Evolutionary conservation across 768 basidiomycete species (phyloP), one percentile per base, ranked within the genome.

Genomic region (Lactifluus hygrophoroides): DNA sequence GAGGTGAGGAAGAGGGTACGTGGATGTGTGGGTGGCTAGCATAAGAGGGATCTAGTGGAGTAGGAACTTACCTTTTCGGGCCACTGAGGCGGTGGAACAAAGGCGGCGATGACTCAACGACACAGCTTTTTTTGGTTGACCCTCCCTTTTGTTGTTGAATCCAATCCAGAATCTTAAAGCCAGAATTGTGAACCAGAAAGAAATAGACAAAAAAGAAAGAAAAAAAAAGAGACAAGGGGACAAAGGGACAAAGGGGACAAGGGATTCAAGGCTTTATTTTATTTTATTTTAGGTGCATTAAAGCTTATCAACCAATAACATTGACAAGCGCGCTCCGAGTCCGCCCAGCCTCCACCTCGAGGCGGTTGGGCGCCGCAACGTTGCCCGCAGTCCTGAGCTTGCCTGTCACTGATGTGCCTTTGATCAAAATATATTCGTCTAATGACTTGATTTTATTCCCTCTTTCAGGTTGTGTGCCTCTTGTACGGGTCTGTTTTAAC

Each of bases 301-400:
- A 49, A 47, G 45, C 54, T 40, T 56, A 56, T 56, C 54, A 30
- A 34, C 45, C 43, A 54, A 46, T 46, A 30, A 40, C 14, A n/a
- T n/a, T n/a, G n/a, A 40, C 7, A 4, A 8, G 6, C 38, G 3
- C 7, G n/a, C n/a, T n/a, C n/a, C n/a, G n/a, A n/a, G n/a, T n/a
- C n/a, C n/a, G n/a, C n/a, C 10, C 35, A 13, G 11, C 10, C 35
- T 11, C 10, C 42, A 8, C 42, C 42, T 43, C 42, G 21, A 23
- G 42, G 42, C 19, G 7, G 5, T 32, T 32, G 32, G 32, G 32
- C 32, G 32, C 10, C 32, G 32, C 32, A 32, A 32, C 32, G 32
- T 32, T 32, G 0, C 10, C 21, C 14, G 11, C 42, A 13, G n/a
- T n/a, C n/a, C n/a, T n/a, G n/a, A n/a, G n/a, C 32, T 19, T 42